Conservation (phyloP, 2,329 filamentous ascomycete species). For the Incumbomyces delicatus region DNA sequence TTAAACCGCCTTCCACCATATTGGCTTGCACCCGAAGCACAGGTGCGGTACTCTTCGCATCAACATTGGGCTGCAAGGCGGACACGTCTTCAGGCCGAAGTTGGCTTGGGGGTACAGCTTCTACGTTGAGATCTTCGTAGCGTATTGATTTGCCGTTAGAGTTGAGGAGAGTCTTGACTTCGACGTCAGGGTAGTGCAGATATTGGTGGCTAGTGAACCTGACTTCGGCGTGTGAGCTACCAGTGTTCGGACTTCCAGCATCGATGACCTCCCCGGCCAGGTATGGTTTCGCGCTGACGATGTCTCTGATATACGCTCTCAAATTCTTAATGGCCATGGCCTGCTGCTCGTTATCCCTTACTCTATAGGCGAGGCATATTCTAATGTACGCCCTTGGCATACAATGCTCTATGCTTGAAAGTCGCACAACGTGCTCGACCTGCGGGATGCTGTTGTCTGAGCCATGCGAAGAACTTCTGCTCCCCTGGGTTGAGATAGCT, state of each 20-base stretch:
- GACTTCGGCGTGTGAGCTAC: slow-evolving; percentile 15
- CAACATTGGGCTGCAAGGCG: slow-evolving; percentile 14
- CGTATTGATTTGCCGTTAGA: slow-evolving; percentile 13
- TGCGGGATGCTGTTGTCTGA: neutral
- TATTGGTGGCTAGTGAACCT: slow-evolving; percentile 18
- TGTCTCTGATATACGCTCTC: slow-evolving; percentile 13
- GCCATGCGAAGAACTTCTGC: slow-evolving; percentile 2
- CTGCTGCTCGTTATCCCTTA: slow-evolving; percentile 9
- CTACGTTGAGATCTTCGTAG: slow-evolving; percentile 17
- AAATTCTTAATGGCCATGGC: slow-evolving; percentile 8
- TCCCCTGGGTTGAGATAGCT: neutral
- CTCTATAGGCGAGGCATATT: slow-evolving; percentile 18
- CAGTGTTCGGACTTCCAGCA: slow-evolving; percentile 8
- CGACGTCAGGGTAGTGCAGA: slow-evolving; percentile 15
- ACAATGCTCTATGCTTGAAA: slow-evolving; percentile 20
- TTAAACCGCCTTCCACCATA: slow-evolving; percentile 18
- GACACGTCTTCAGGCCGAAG: slow-evolving; percentile 19
- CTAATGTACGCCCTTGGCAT: slow-evolving; percentile 22
- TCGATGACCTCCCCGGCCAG: slow-evolving; percentile 18
- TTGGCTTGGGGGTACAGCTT: slow-evolving; percentile 14
- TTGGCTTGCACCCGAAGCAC: slow-evolving; percentile 20
- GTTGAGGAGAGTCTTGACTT: slow-evolving; percentile 11
- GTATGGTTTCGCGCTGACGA: slow-evolving; percentile 20
- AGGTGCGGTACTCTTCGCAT: slow-evolving; percentile 13
- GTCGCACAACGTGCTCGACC: slow-evolving; percentile 13